Evolutionary conservation across 768 basidiomycete species (phyloP).

Genomic region (Tricholoma matsutake): DNA sequence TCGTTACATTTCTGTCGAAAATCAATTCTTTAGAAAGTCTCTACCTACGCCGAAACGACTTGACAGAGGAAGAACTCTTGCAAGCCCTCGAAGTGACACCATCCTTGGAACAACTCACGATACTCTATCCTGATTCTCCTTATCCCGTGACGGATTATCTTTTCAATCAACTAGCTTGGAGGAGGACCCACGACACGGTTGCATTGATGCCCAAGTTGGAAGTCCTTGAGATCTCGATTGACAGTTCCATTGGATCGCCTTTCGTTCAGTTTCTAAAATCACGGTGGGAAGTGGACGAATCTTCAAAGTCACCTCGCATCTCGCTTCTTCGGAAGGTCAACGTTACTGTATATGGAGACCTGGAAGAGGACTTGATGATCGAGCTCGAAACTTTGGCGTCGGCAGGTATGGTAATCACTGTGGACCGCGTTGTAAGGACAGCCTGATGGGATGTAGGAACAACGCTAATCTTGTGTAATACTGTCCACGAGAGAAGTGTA

Average conservation of each 20-base stretch:
- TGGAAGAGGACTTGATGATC: conserved; percentile 13
- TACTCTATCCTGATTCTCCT: conserved; percentile 26
- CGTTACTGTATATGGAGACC: conserved; percentile 12
- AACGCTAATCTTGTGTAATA: not conserved
- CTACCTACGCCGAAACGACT: conserved; percentile 36
- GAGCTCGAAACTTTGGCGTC: conserved; percentile 17
- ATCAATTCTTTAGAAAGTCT: conserved; percentile 31
- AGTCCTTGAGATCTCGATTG: conserved; percentile 36
- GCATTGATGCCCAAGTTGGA: conserved; percentile 31
- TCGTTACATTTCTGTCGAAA: conserved; percentile 33
- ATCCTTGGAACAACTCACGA: conserved; percentile 31
- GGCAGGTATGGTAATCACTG: conserved; percentile 17
- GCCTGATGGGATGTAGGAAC: not conserved
- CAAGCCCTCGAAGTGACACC: conserved; percentile 31
- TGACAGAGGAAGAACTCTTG: conserved; percentile 32
- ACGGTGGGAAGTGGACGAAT: conserved; percentile 14
- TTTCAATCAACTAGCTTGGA: conserved; percentile 35
- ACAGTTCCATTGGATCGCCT: conserved; percentile 27
- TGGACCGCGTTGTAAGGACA: conserved; percentile 1
- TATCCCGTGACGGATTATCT: conserved; percentile 33
- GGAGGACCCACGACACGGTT: conserved; percentile 22
- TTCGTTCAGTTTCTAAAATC: conserved; percentile 37
- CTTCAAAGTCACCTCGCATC: conserved; percentile 3
- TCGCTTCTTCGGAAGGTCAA: conserved; percentile 12
- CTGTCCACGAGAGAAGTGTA: not conserved